Conservation (phyloP, 2,329 filamentous ascomycete species). For the Aspergillus sp. region DNA sequence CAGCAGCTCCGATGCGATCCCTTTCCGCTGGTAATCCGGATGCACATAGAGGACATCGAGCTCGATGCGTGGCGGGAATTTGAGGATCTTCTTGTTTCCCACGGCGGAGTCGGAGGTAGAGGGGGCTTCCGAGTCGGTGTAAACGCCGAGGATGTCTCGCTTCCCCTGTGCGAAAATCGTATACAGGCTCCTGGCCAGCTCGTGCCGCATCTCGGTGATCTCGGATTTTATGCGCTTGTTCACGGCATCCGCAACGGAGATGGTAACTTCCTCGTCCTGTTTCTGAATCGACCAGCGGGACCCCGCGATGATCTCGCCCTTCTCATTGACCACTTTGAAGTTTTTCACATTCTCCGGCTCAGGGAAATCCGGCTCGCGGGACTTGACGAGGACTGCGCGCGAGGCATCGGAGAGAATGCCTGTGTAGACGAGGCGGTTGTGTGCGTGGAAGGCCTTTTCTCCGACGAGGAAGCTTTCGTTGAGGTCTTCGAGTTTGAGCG, state of each 20-base stretch:
- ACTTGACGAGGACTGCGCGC: not conserved
- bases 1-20: not conserved
- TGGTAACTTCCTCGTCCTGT: not conserved
- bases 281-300: conserved; percentile 4
- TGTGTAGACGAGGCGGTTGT: conserved; percentile 1
- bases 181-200: not conserved
- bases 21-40: conserved; percentile 12
- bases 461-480: not conserved
- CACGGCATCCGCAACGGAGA: conserved; percentile 8
- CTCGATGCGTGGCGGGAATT: not conserved
- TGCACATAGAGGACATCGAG: conserved; percentile 3
- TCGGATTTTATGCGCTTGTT: not conserved
- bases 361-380: not conserved
- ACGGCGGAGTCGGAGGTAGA: not conserved
- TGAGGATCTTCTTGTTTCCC: not conserved
- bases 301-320: not conserved
- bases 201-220: conserved; percentile 8
- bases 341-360: not conserved
- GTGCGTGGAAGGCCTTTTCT: not conserved
- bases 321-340: conserved; percentile 12
- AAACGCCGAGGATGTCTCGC: conserved; percentile 2
- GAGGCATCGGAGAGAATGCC: not conserved
- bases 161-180: conserved; percentile 3
- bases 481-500: not conserved
- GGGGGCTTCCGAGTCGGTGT: not conserved